Conservation (phyloP, 148 eudicot genomes). For the Fallopia convolvulus region DNA sequence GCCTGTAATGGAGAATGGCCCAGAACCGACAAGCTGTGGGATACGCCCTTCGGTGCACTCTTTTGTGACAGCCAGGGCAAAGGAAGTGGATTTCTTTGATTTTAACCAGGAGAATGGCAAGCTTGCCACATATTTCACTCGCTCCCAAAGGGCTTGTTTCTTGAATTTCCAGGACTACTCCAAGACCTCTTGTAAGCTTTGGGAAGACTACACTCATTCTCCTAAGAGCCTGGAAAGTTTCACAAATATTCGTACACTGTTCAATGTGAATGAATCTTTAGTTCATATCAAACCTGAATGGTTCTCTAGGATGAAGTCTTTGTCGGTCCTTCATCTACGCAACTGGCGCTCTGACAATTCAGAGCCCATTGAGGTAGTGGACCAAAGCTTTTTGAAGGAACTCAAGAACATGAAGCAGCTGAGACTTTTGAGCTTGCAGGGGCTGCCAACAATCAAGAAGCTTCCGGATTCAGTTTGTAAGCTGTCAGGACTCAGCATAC, state of each 20-base stretch:
- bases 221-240: too few relatives aligned
- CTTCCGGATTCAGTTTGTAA: slow-evolving; percentile 26
- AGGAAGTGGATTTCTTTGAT: neutral
- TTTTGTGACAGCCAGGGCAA: neutral
- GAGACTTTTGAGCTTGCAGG: slow-evolving; percentile 40
- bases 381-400: slow-evolving; percentile 17
- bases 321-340: slow-evolving; percentile 36
- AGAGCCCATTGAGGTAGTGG: slow-evolving; percentile 33
- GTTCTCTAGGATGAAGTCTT: slow-evolving; percentile 26
- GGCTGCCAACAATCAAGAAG: slow-evolving; percentile 28
- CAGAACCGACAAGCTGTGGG: neutral
- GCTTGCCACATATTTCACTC: neutral
- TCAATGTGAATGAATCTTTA: slow-evolving; percentile 24
- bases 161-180: neutral
- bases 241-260: neutral
- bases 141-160: neutral
- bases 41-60: neutral
- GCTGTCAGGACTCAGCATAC: slow-evolving; percentile 21
- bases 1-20: neutral
- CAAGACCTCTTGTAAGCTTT: neutral
- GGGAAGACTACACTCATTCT: neutral
- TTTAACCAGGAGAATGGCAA: neutral
- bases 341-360: slow-evolving; percentile 25
- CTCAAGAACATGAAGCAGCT: slow-evolving; percentile 19
- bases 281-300: slow-evolving; percentile 22